phyloP scores from a whole-genome alignment of 768 basidiomycete species.

The Xerocomus spinulosus region DNA sequence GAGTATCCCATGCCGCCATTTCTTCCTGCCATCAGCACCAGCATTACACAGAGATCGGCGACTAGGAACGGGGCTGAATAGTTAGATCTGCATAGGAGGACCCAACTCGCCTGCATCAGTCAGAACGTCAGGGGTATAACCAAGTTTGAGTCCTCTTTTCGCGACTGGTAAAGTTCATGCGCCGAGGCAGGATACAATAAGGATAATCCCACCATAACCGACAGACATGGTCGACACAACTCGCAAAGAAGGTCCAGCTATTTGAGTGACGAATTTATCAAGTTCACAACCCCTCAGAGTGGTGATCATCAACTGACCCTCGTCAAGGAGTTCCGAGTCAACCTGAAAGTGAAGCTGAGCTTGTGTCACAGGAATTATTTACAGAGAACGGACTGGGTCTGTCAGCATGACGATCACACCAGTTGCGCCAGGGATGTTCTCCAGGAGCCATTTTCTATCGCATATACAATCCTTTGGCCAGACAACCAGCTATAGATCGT shows the following conservation, averaged over 20 bases:
- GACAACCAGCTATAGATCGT: conserved; percentile 35
- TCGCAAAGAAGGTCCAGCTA: conserved; percentile 69
- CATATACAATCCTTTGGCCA: conserved; percentile 55
- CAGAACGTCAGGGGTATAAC: conserved; percentile 91
- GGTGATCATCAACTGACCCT: conserved; percentile 28
- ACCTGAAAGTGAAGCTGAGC: conserved; percentile 41
- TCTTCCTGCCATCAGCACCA: conserved; percentile 91
- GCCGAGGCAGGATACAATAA: background rate
- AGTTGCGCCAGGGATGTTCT: conserved; percentile 60
- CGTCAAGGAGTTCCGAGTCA: conserved; percentile 54
- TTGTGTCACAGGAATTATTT: background rate
- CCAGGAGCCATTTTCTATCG: conserved; percentile 65
- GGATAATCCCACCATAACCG: conserved; percentile 59
- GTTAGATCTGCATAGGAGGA: background rate
- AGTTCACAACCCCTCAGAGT: background rate
- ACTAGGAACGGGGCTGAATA: conserved; percentile 43
- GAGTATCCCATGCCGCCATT: conserved; percentile 60
- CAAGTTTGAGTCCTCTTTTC: conserved; percentile 62
- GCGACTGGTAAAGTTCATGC: conserved; percentile 35
- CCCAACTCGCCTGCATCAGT: conserved; percentile 71
- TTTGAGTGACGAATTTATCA: background rate
- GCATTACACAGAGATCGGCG: conserved; percentile 86
- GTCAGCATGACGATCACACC: conserved; percentile 63
- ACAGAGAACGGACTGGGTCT: conserved; percentile 54
- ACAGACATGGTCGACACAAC: conserved; percentile 95